Evolutionary conservation across 1,284 basidiomycete species (phyloP), one percentile per base, ranked within the genome.

Genomic region (Apiotrichum sp.): DNA sequence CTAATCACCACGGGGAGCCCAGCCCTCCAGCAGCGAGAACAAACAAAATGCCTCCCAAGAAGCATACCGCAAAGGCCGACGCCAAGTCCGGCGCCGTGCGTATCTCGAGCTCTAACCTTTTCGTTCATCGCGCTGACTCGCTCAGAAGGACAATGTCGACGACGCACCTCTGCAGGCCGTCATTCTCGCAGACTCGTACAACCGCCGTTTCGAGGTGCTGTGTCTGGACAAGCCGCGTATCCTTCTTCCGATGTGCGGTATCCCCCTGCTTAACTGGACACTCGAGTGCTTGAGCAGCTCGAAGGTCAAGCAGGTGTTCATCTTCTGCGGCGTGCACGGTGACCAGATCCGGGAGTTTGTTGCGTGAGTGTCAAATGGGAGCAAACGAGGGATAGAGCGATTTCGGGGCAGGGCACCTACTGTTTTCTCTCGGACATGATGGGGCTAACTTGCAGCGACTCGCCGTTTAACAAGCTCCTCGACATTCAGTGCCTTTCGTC

Each of bases 281-380:
- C 86, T 98, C 61, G 95, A 98, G 75, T 88, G 88, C 69, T 82
- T 98, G 47, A 86, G 89, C 35, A 80, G 93, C 16, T 90, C 91
- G 36, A 92, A 92, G 52, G 93, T 98, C 46, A 88, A 93, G 69
- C 89, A 98, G 76, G 89, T 97, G 59, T 95, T 97, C 75, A 87
- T 98, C 54, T 86, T 98, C 61, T 95, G 85, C 76, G 83, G 86
- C 68, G 95, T 86, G 62, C 88, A 95, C 75, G 83, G 89, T 10
- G 86, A 87, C 55, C 84, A 87, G 68, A 86, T 93, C 66, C 86
- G 87, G 70, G 80, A 82, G 10, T 89, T 85, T 59, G 86, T 78
- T 45, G 34, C 52, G 55, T 56, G 34, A 53, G 56, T 78, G 7
- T 2, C 29, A 13, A 22, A 22, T 22, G 22, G 22, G 22, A 22